Base-by-base conservation (phyloP, 495 filamentous ascomycete species). In the Penicillium daleae region DNA sequence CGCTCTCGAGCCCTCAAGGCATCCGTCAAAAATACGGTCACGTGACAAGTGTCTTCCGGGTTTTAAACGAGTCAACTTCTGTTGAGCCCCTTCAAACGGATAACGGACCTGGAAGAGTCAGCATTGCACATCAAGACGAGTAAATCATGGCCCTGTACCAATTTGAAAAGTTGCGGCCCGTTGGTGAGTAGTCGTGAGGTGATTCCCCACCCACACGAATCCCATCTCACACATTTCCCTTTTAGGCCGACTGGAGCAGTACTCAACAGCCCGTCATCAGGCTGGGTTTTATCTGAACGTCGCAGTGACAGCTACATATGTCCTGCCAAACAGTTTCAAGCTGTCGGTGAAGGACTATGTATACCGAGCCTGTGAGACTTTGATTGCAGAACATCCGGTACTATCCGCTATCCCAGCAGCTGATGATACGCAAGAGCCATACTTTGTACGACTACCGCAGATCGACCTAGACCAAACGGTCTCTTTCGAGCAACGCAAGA, bases 281-380 rank as follows among this genome's bases (percentile, higher is more conserved):
- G 55, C 82, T 1, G 60, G 68, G n/a, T 79, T 81, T 51, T 84
- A 83, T 60, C 59, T 71, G 55, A 83, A 82, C 55, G 76, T 81
- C 27, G 74, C 61, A 1, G 55, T 77, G 6, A 64, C 79, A 29
- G 78, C 77, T 10, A 71, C 64, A 12, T 84, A 83, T 61, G 63
- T 51, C 3, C 62, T 78, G 2, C 73, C 78, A 6, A 49, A 66
- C 0, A 31, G 67, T 1, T 77, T 60, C 52, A 62, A 60, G 1
- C 64, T 76, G 8, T 64, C 78, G 5, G 50, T 77, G 15, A 67
- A 76, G 57, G 60, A 73, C 15, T 71, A 72, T 24, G 61, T 83
- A 7, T 80, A 76, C 62, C 66, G 62, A 39, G 78, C 78, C 4
- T 72, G 78, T 8, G 71, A 70, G 33, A 57, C 63, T 1, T 60